Evolutionary conservation across 495 filamentous ascomycete species (phyloP), one percentile per base, ranked within the genome.

Genomic region (Hyphodiscus hymeniophilus): DNA sequence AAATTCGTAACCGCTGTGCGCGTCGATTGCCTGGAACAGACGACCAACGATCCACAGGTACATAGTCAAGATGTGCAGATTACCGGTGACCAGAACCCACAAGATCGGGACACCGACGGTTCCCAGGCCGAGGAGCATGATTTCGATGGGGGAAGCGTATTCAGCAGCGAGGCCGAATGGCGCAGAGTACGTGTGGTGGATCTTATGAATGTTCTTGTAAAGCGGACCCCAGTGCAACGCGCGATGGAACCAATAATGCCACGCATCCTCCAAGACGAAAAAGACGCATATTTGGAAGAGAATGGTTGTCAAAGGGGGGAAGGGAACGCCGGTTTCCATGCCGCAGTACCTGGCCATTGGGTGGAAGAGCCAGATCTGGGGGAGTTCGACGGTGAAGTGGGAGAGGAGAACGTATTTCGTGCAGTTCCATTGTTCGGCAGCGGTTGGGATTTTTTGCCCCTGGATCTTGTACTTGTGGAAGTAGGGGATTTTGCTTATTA

Each of bases 341-440:
- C 94, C 94, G 63, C 88, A 89, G 65, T 78, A 94, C 61, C 89
- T 84, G 30, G 90, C 91, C 77, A 97, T 82, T n/a, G 92, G 92
- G 68, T 98, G 92, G 75, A 98, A 98, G 47, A 96, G 77, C 92
- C 92, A 98, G 60, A 98, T 98, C 66, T 97, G 94, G 34, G 92
- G 91, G 3, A 98, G 73, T 63, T 98, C 92, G 55, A 97, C 92
- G 36, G 92, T 97, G 68, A 95, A 92, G 66, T 98, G 92, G 59
- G 77, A 83, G 46, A 98, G 71, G 40, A 98, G 80, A 32, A 98
- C 92, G 51, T 96, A 77, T 52, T 77, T 82, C 13, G 92, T 89
- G 66, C 92, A 98, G 53, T 87, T 78, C 85, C 87, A 95, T 68
- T 98, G 92, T 59, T 98, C 92, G 50, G 76, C 81, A 47, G 80